phyloP scores from a whole-genome alignment of 2,329 filamentous ascomycete species.

The Chalara sp. region DNA sequence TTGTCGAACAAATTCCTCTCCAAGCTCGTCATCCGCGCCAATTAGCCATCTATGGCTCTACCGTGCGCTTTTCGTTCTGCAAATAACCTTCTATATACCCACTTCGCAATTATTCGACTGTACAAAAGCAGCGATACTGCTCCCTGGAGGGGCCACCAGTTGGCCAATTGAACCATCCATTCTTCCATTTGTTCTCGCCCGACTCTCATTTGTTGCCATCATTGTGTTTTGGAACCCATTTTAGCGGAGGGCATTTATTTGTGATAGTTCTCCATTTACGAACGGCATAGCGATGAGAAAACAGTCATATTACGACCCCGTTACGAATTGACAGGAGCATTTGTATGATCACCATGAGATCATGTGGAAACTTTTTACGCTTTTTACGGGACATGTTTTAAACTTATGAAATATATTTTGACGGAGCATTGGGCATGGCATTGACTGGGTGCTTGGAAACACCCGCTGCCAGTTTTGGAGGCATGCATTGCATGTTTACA shows the following conservation, averaged over 20 bases:
- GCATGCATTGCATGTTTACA: background rate
- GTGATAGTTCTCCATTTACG: slow-evolving; percentile 4
- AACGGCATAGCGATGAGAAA: slow-evolving; percentile 21
- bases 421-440: background rate
- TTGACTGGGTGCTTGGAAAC: background rate
- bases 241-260: no score
- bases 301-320: slow-evolving; percentile 20
- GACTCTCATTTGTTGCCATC: slow-evolving; percentile 18
- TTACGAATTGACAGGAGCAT: slow-evolving; percentile 15
- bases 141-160: slow-evolving; percentile 10
- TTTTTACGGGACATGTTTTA: slow-evolving; percentile 16
- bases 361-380: slow-evolving; percentile 13
- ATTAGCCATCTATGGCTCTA: slow-evolving; percentile 41
- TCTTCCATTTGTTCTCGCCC: slow-evolving; percentile 12
- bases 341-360: slow-evolving; percentile 24
- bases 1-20: slow-evolving; percentile 96
- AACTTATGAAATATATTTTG: slow-evolving; percentile 1
- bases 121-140: slow-evolving; percentile 21
- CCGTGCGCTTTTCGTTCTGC: slow-evolving; percentile 8
- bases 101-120: slow-evolving; percentile 23
- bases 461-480: background rate
- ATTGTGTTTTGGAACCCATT: no score
- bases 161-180: slow-evolving; percentile 1
- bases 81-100: slow-evolving; percentile 23
- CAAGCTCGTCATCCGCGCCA: slow-evolving; percentile 91